Base-by-base conservation (phyloP, 306 rosid genomes). In the Abrus pulchellus region DNA sequence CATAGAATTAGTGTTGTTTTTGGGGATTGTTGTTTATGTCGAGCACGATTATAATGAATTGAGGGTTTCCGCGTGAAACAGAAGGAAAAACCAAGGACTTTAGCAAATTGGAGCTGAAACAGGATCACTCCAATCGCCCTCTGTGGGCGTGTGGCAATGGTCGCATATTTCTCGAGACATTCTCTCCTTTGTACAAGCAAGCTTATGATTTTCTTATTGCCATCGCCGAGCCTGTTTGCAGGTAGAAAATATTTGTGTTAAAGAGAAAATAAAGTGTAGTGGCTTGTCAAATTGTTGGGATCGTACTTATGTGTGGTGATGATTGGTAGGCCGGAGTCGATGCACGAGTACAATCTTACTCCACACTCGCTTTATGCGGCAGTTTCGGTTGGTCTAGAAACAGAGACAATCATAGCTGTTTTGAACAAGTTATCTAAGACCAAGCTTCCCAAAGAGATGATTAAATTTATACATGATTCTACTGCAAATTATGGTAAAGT, bases 141-240 rank as follows among this genome's bases (percentile, higher is more conserved):
- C 80, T 94, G 27, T 94, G 97, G 97, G 97, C 97, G 61, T 94
- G 99, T 62, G 95, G 89, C 61, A 93, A 94, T 85, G 97, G 99
- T 6, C 90, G 97, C 27, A 93, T 95, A 74, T 95, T 95, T 82
- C 97, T 95, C 3, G 99, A 95, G 88, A 95, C 97, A 8, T 95
- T 93, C 86, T 95, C 99, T 28, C 86, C 97, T 70, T 65, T 95
- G 85, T 93, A 95, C 77, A 93, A 95, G 68, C 99, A 95, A 82
- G 99, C 99, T 57, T 95, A 93, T 34, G 99, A 95, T 85, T 95
- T 95, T 53, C 97, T 95, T 66, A 93, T 95, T 40, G 99, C 97
- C 76, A 93, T 95, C 13, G 98, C 97, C 0, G 97, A 95, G 80
- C 99, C 97, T 12, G 98, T 95, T 84, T 95, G 99, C 91, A 89